Conservation (phyloP, 179 eudicot genomes). For the Nepenthes alata region DNA sequence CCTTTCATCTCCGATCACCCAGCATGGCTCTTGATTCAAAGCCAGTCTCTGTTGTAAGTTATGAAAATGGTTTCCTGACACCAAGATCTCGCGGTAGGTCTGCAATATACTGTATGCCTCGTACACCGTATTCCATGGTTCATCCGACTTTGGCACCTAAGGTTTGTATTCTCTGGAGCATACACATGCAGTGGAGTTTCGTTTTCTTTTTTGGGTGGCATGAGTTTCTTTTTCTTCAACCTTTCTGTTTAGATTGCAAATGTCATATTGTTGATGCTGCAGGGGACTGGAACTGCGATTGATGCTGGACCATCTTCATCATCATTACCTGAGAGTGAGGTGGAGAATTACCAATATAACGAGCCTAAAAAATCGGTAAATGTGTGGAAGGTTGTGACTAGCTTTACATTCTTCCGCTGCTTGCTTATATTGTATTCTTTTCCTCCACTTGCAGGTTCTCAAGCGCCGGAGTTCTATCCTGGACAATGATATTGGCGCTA, state of each 20-base stretch:
- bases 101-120: conserved; percentile 83
- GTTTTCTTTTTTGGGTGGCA: not conserved
- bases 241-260: not conserved
- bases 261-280: conserved; percentile 3
- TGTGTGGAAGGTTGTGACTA: conserved; percentile 2
- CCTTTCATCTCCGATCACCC: conserved; percentile 26
- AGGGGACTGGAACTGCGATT: conserved; percentile 18
- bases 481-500: conserved; percentile 69
- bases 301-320: conserved; percentile 12
- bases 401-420: conserved; percentile 2
- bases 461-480: conserved; percentile 73
- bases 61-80: conserved; percentile 47
- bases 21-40: conserved; percentile 24
- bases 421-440: conserved; percentile 8
- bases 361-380: conserved; percentile 40
- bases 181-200: not conserved
- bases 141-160: conserved; percentile 23
- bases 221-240: not conserved
- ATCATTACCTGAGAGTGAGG: conserved; percentile 22
- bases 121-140: conserved; percentile 62
- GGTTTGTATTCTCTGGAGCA: conserved; percentile 20
- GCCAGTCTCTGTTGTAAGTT: conserved; percentile 19
- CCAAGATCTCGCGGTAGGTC: conserved; percentile 77
- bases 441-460: conserved; percentile 39
- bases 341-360: conserved; percentile 23